Base-by-base conservation (phyloP, 2,329 filamentous ascomycete species). In the Penicillium expansum region DNA sequence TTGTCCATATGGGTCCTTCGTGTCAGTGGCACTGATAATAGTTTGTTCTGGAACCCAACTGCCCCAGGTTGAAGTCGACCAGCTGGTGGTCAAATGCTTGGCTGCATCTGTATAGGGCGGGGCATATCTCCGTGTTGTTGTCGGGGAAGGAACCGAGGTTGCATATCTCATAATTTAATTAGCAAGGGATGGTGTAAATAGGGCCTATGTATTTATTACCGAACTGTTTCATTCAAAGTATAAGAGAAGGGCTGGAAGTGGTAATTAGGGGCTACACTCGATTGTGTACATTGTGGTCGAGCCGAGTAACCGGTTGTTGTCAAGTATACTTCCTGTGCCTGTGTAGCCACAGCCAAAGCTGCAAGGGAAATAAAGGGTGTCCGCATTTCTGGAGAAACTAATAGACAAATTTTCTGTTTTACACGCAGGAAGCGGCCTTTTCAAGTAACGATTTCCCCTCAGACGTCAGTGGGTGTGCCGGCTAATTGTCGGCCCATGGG, bases 1-100 rank as follows among this genome's bases (percentile, higher is more conserved):
- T 58, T 74, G 68, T 8, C 71, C 73, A 55, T 74, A 75, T 8
- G 65, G 62, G 37, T 73, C 66, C 1, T 56, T 44, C 2, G 59
- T 64, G 43, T 73, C 69, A 30, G 62, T 70, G 8, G 69, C 70
- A 16, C 55, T 63, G 30, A 70, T 62, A 0, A 42, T 52, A 0
- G 70, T 72, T 16, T 68, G 52, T 11, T 58, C 65, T n/a, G 70
- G 71, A 35, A 71, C 41, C 70, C 70, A 73, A n/a, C 56, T 70
- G 2, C 71, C 71, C 71, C 71, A 74, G 2, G 67, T 71, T 11
- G 69, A 67, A 1, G 69, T 72, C 2, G 63, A 65, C 16, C 66
- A 57, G 1, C 49, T 62, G 3, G 66, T 58, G 5, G 63, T 63
- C 3, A 74, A 53, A 33, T 62, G 55, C 27, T 66, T 67, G 9